These are phyloP conservation scores for Colletotrichum liriopes DNA, from an alignment of 2,329 filamentous ascomycete species.

Conservation along the genomic window DNA sequence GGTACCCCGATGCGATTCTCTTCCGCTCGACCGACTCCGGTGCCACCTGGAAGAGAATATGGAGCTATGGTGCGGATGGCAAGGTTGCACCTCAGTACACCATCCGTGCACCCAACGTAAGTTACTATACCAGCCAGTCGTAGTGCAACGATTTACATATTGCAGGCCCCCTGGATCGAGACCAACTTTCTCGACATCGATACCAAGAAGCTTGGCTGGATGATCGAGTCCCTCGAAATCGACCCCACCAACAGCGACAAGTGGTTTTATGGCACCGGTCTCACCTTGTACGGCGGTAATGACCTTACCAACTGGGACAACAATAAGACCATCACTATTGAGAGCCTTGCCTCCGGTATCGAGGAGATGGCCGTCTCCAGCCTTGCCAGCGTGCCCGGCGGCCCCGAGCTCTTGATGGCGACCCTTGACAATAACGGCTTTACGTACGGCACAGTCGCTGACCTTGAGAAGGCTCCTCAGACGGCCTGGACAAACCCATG, in stretches of 20 bases:
- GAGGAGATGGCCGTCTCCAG: conserved; percentile 68
- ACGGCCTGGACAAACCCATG: conserved; percentile 63
- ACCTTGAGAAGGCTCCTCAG: conserved; percentile 59
- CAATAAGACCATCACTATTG: conserved; percentile 62
- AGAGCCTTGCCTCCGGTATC: conserved; percentile 68
- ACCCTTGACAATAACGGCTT: conserved; percentile 69
- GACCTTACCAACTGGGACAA: conserved; percentile 71
- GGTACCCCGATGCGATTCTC: conserved; percentile 72
- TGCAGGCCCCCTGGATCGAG: conserved; percentile 66
- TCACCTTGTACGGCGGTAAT: conserved; percentile 68
- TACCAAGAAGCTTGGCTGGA: conserved; percentile 70
- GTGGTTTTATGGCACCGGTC: conserved; percentile 73
- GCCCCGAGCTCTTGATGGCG: conserved; percentile 66
- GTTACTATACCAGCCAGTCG: not conserved
- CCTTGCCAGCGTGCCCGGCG: conserved; percentile 64
- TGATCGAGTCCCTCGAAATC: conserved; percentile 73
- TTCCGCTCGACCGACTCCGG: conserved; percentile 71
- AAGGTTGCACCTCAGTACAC: conserved; percentile 37
- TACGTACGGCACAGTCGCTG: conserved; percentile 57
- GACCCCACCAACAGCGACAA: conserved; percentile 72
- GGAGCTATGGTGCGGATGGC: conserved; percentile 55
- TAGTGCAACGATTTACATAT: not conserved
- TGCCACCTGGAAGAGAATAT: conserved; percentile 67
- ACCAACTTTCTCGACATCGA: conserved; percentile 63
- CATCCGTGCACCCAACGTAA: conserved; percentile 49